phyloP scores from a whole-genome alignment of 2,329 filamentous ascomycete genomes.

The Bertia moriformis region DNA sequence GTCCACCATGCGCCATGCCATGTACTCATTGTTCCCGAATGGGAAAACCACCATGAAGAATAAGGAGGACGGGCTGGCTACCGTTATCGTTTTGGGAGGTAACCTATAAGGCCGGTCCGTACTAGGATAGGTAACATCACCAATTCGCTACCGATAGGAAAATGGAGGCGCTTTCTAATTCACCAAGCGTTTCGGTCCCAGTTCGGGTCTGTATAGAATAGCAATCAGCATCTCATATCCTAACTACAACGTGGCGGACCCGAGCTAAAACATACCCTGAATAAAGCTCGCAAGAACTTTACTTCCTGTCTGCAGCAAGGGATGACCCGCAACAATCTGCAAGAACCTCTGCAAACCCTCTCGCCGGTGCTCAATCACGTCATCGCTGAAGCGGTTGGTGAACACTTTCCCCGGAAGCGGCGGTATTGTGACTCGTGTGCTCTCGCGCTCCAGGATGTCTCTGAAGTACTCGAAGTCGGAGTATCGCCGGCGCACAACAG shows the following conservation, averaged over 20 bases:
- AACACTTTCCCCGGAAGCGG: constrained; percentile 94
- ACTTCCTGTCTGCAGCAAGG: constrained; percentile 88
- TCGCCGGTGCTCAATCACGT: constrained; percentile 88
- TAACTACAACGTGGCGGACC: no score
- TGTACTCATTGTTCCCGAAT: no score
- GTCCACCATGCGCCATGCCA: no score
- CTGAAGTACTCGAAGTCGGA: constrained; percentile 98
- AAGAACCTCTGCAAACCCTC: constrained; percentile 89
- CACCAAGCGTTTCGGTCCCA: constrained; percentile 89
- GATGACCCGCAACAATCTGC: constrained; percentile 94
- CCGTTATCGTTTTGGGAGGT: no score
- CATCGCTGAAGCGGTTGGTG: constrained; percentile 93
- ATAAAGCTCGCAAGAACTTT: constrained; percentile 94
- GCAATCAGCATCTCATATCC: no score
- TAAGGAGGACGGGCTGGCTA: no score
- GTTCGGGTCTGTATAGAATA: constrained; percentile 54
- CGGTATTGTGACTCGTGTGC: constrained; percentile 84
- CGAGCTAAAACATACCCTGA: constrained; percentile 71
- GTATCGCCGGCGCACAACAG: constrained; percentile 80
- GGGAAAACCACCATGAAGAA: no score
- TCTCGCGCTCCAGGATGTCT: constrained; percentile 92
- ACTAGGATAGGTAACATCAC: no score
- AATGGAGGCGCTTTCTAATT: constrained; percentile 13
- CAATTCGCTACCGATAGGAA: no score
- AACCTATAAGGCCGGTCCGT: no score